Base-by-base conservation (phyloP, 352 stramenopile genomes). In the Phytophthora litchii region DNA sequence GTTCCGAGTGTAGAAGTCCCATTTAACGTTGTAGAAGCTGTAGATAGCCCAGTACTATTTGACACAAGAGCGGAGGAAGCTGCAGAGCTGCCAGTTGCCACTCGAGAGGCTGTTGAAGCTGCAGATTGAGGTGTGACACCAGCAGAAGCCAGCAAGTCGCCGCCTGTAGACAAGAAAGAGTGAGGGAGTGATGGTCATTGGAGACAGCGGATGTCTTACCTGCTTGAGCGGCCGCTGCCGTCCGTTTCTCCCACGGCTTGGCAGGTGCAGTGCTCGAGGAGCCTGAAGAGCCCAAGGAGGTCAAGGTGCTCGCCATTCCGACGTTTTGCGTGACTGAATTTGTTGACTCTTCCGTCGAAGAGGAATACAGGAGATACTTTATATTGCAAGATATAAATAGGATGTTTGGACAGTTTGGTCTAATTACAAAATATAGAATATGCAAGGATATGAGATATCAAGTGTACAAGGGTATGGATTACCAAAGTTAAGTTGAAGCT, bases 161-260 rank as follows among this genome's bases (percentile, higher is more conserved):
- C 47, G 14, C 41, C 60, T 70, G 23, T 45, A 6, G 29, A 17
- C 36, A 20, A 45, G 12, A 49, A 7, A 42, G 7, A 40, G 32
- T 54, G 27, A 50, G 3, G 31, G 45, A 67, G 38, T 44, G 27
- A 62, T 44, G n/a, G 29, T 57, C 29, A n/a, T 14, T 23, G 6
- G 4, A 38, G 7, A 25, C 11, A 14, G 11, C 8, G 23, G 20
- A 3, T 8, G 4, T 46, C 48, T 27, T 42, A 84, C 72, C 62
- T 23, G 65, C 41, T 56, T 63, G 64, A 4, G 70, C 64, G 16
- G 53, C 64, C 14, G 48, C 37, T 8, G 54, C 40, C 11, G 54
- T 50, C 11, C 53, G 54, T 44, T 79, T 80, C 45, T 88, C 78
- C 78, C 78, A 88, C 7, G 78, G 78, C 57, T 88, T 88, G 10